Base-by-base conservation (phyloP, 139 green algal species). In the Trebouxia sp. region DNA sequence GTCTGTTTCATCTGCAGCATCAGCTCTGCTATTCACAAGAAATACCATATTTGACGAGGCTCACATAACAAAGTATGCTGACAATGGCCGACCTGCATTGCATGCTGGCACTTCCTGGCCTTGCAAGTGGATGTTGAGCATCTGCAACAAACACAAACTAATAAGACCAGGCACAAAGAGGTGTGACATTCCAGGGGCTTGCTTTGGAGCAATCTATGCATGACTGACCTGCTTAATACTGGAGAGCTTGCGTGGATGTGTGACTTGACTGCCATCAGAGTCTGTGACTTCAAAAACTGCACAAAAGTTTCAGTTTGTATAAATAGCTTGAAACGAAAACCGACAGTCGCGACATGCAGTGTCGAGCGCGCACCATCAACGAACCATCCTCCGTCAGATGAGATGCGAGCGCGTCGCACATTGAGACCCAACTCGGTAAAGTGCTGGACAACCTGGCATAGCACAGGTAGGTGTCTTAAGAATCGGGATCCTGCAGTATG, bases 381-480 rank as follows among this genome's bases (percentile, higher is more conserved):
- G 81, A 99, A 99, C 96, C 96, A 99, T 28, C 94, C 95, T 12
- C 95, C 94, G 75, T 99, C 96, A 3, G 86, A 94, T 5, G 89
- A 95, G 41, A 99, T 97, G 20, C 92, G 86, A 0, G 95, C 94
- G 12, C 86, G 88, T 30, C 83, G 88, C 28, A 99, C 94, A 62
- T 89, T 84, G 14, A 99, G 85, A 6, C 94, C 92, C 5, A 98
- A 83, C 87, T 98, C 95, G 7, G 95, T 98, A 4, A 99, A 89
- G 75, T 95, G 92, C 80, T 98, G 93, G n/a, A 99, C 95, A 28
- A 99, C 93, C 94, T 97, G 89, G 26, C n/a, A 62, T 10, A 79
- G 10, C 15, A 43, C 30, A 51, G n/a, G 32, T 79, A 30, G 28
- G 30, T 32, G 62, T n/a, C 28, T 15, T 7, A 26, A 17, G 7